phyloP scores from a whole-genome alignment of 1,284 basidiomycete genomes.

The Fereydounia khargensis region DNA sequence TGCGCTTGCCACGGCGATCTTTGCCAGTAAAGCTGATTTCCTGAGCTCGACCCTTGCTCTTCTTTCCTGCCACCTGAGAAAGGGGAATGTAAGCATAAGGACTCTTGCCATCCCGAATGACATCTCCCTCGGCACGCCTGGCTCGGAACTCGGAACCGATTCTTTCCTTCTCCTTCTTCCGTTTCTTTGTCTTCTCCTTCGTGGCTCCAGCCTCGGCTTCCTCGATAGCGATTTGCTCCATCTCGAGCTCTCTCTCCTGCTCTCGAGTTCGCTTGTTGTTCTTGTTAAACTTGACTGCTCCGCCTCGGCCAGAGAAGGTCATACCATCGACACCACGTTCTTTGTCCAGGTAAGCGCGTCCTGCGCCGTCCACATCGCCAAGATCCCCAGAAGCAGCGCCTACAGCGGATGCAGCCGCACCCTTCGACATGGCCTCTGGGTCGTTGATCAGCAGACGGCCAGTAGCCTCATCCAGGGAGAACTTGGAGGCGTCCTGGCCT shows the following conservation, averaged over 20 bases:
- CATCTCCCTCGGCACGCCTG: constrained; percentile 53
- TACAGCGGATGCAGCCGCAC: not conserved
- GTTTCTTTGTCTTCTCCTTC: constrained; percentile 11
- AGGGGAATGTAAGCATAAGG: constrained; percentile 77
- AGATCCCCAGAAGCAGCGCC: constrained; percentile 59
- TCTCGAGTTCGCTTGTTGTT: constrained; percentile 62
- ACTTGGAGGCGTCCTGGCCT: constrained; percentile 79
- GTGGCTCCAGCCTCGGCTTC: constrained; percentile 27
- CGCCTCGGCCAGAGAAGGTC: constrained; percentile 69
- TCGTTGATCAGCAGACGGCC: constrained; percentile 86
- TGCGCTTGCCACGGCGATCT: too few relatives aligned
- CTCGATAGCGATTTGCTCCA: constrained; percentile 36
- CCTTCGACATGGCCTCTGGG: constrained; percentile 40
- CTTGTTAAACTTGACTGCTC: constrained; percentile 92
- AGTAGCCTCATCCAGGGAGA: constrained; percentile 79
- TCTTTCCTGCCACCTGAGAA: constrained; percentile 45
- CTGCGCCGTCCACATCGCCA: constrained; percentile 65
- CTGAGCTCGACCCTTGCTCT: constrained; percentile 14
- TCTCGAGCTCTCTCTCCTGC: constrained; percentile 46
- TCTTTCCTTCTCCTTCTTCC: constrained; percentile 35
- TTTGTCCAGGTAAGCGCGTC: constrained; percentile 73
- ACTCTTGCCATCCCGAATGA: constrained; percentile 76
- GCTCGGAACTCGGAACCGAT: constrained; percentile 52
- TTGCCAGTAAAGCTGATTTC: constrained; percentile 36
- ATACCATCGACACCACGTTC: constrained; percentile 84